Conservation (phyloP, 23 red algal species). For the Agarophyton chilense region DNA sequence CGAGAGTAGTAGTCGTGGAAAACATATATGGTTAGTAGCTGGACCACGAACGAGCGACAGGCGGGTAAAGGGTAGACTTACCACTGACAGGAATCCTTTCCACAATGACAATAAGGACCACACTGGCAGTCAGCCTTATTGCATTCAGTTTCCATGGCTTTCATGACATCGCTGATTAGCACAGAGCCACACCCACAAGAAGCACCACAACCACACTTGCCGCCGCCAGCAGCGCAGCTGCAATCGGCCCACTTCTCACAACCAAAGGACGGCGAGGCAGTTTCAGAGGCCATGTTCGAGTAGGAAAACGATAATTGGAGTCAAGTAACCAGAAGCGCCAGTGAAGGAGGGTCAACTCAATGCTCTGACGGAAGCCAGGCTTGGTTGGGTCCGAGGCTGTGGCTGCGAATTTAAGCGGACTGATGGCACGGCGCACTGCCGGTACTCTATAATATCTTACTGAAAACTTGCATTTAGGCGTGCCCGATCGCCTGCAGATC, state of each 20-base stretch:
- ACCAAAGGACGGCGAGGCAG: background rate
- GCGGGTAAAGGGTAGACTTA: background rate
- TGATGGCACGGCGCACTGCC: no score
- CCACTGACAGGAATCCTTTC: slow-evolving; percentile 27
- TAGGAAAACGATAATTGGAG: background rate
- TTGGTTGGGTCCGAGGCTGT: no score
- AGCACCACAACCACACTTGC: slow-evolving; percentile 30
- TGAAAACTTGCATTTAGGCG: no score
- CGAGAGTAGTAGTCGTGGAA: background rate
- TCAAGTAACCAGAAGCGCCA: background rate
- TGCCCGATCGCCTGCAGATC: no score
- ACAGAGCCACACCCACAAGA: slow-evolving; percentile 49
- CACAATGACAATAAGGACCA: slow-evolving; percentile 7
- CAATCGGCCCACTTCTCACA: slow-evolving; percentile 72
- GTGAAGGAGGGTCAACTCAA: no score
- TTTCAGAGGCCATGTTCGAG: background rate
- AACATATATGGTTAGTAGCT: background rate
- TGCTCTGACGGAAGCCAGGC: no score
- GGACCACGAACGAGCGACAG: background rate
- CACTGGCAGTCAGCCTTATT: slow-evolving; percentile 22
- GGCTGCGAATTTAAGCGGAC: no score
- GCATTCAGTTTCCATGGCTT: slow-evolving; percentile 63
- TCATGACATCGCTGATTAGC: slow-evolving; percentile 14
- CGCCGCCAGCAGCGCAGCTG: slow-evolving; percentile 1
- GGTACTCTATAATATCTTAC: no score